Evolutionary conservation across 805 yeast species (phyloP).

Genomic region (Barnettozyma pratensis): DNA sequence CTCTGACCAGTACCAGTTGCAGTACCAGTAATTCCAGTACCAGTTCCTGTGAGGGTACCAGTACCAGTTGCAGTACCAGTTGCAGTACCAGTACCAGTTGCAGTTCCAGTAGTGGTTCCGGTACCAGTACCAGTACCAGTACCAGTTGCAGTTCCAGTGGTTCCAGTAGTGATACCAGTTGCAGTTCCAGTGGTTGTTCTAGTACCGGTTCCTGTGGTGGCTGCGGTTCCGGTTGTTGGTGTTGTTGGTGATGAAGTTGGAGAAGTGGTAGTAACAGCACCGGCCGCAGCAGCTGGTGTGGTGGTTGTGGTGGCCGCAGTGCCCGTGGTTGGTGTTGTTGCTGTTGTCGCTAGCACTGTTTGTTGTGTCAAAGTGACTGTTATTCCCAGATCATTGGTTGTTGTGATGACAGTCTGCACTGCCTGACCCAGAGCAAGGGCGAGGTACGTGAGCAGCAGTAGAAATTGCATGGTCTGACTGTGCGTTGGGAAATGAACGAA

Average conservation of each 20-base stretch:
- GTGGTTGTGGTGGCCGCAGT: background rate
- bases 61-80: constrained; percentile 7
- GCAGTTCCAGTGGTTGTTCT: background rate
- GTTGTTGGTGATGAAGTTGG: no score
- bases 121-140: constrained; percentile 16
- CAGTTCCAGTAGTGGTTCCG: background rate
- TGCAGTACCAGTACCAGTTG: background rate
- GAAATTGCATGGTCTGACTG: background rate
- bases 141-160: constrained; percentile 6
- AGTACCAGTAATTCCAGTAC: constrained; percentile 11
- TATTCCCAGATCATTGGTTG: constrained; percentile 23
- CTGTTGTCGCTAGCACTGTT: constrained; percentile 1
- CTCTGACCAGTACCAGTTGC: constrained; percentile 6
- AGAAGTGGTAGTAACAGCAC: constrained; percentile 1
- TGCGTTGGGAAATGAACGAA: no score
- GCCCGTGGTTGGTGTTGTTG: constrained; percentile 7
- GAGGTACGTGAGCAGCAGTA: constrained; percentile 7
- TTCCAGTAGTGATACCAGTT: background rate
- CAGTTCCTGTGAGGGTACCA: constrained; percentile 8
- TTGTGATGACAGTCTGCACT: constrained; percentile 16
- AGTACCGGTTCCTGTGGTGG: constrained; percentile 6
- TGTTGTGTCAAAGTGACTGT: constrained; percentile 21
- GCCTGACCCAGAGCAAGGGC: constrained; percentile 1
- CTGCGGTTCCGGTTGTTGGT: constrained; percentile 6
- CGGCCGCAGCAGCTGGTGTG: background rate